Evolutionary conservation across 164 flowering plant genomes (phyloP).

Genomic region (Dillenia suffruticosa): DNA sequence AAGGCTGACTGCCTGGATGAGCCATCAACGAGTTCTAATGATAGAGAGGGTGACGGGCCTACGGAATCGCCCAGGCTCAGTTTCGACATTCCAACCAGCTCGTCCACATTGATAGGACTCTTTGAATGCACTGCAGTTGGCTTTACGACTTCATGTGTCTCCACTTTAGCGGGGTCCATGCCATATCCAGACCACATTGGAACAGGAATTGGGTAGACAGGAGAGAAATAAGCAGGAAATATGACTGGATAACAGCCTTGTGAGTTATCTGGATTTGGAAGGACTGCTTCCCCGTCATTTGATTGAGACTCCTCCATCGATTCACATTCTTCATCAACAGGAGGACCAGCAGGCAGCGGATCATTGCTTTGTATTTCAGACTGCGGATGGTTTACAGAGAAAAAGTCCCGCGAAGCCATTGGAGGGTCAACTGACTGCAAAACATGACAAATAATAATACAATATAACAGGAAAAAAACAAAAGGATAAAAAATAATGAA

Average conservation of each 20-base stretch:
- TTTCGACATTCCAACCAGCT: conserved; percentile 79
- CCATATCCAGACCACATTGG: conserved; percentile 51
- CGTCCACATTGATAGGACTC: conserved; percentile 77
- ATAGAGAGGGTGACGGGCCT: conserved; percentile 45
- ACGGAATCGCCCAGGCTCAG: conserved; percentile 62
- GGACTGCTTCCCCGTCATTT: conserved; percentile 40
- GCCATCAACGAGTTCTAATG: conserved; percentile 54
- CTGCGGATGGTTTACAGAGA: conserved; percentile 32
- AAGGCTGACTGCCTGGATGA: conserved; percentile 77
- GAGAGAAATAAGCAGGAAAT: conserved; percentile 61
- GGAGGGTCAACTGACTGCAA: conserved; percentile 54
- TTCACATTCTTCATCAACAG: conserved; percentile 71
- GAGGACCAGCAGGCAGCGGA: conserved; percentile 35
- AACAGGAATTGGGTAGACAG: conserved; percentile 49
- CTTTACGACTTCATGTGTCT: conserved; percentile 68
- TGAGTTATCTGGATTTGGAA: conserved; percentile 36
- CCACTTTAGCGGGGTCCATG: conserved; percentile 31
- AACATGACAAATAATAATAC: background rate
- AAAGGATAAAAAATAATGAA: background rate
- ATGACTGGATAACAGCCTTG: conserved; percentile 49
- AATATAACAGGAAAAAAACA: background rate
- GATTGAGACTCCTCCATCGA: conserved; percentile 81
- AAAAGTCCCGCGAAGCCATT: conserved; percentile 45
- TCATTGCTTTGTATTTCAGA: conserved; percentile 35
- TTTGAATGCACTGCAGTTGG: conserved; percentile 78